Percentiles rank a stretch among this genome's conserved stretches.
Conservation (phyloP, 1,284 basidiomycete species). For the Rhodofomes roseus region DNA sequence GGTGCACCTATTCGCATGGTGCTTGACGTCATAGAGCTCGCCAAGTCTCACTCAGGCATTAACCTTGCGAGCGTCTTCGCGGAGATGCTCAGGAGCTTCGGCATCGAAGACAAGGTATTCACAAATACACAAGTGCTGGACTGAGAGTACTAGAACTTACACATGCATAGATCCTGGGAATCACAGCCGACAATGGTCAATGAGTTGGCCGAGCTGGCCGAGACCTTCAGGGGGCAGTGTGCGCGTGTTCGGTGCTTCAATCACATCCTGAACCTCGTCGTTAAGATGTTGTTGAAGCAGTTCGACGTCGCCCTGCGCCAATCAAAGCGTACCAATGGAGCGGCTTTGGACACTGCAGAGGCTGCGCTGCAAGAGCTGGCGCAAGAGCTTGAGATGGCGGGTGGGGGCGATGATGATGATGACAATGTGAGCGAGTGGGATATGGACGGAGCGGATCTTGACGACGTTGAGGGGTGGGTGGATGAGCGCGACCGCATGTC, state of each 20-base stretch:
- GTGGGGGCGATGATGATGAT: not conserved
- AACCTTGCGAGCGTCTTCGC: no score
- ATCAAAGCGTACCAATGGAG: not conserved
- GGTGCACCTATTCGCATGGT: no score
- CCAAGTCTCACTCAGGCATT: no score
- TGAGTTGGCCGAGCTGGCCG: slow-evolving; percentile 15
- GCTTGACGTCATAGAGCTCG: no score
- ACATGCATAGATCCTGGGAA: not conserved
- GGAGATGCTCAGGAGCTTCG: no score
- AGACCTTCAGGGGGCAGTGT: not conserved
- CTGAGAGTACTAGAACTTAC: no score
- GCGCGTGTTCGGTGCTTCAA: not conserved
- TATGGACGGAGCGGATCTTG: not conserved
- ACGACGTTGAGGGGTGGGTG: slow-evolving; percentile 11
- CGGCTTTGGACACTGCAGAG: not conserved
- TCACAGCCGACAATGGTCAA: slow-evolving; percentile 29
- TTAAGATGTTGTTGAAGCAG: not conserved
- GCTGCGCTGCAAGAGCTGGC: not conserved
- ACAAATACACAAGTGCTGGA: no score
- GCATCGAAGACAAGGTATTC: no score
- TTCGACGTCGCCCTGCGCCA: not conserved
- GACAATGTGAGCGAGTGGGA: not conserved
- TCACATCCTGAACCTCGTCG: not conserved
- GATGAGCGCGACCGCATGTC: slow-evolving; percentile 10
- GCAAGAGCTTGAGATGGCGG: not conserved